phyloP scores from a whole-genome alignment of 2,329 filamentous ascomycete genomes.

The Trichoderma koningii region DNA sequence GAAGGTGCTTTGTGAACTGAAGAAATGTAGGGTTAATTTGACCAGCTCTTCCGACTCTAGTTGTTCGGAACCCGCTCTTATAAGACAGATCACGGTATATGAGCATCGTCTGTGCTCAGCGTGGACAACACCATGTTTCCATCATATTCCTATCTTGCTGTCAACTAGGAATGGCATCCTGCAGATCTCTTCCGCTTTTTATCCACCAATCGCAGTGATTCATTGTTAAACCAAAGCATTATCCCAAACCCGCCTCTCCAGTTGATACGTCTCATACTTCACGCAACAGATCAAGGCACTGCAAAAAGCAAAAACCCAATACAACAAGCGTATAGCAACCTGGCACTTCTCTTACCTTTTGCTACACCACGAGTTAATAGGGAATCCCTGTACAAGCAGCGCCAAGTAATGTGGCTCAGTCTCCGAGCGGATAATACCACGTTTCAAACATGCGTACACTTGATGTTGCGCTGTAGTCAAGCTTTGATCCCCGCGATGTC shows the following conservation, averaged over 20 bases:
- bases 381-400: not conserved
- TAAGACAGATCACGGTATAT: not conserved
- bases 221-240: not conserved
- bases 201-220: slow-evolving; percentile 16
- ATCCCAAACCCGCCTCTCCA: not conserved
- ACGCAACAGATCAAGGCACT: not conserved
- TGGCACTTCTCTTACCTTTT: not conserved
- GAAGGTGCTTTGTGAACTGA: too few relatives aligned
- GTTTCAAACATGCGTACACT: not conserved
- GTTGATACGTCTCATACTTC: not conserved
- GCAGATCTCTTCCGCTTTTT: not conserved
- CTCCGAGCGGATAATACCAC: not conserved
- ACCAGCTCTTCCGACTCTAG: not conserved
- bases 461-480: not conserved
- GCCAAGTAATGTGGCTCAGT: not conserved
- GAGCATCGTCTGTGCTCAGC: not conserved
- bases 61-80: not conserved
- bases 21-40: not conserved
- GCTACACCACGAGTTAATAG: not conserved
- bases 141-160: not conserved
- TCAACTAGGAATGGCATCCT: not conserved
- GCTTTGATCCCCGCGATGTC: not conserved
- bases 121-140: not conserved
- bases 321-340: too few relatives aligned
- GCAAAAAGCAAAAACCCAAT: too few relatives aligned